A percentile compares a stretch with the other conserved stretches of the same genome.
Conservation (phyloP, 768 basidiomycete genomes). For the Russula griseocarnosa region DNA sequence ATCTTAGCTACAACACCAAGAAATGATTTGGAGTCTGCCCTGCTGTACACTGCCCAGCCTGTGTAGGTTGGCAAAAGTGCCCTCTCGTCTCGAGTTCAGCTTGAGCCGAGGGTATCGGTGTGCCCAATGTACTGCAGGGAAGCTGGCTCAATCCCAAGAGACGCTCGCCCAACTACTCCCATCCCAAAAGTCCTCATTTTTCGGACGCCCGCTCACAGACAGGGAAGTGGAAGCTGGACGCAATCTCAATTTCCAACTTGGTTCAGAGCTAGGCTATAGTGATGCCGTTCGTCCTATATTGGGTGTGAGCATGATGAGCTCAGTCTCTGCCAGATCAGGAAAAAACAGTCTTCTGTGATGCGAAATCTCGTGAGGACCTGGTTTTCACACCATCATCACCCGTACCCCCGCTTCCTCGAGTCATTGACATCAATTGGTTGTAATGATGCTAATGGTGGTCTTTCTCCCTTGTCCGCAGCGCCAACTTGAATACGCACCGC, state of each 20-base stretch:
- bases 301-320: slow-evolving; percentile 51
- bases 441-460: background rate
- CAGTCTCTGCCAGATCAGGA: slow-evolving; percentile 39
- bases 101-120: slow-evolving; percentile 19
- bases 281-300: slow-evolving; percentile 53
- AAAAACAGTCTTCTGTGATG: slow-evolving; percentile 61
- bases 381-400: slow-evolving; percentile 23
- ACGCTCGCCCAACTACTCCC: slow-evolving; percentile 6
- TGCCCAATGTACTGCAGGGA: slow-evolving; percentile 16
- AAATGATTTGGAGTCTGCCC: slow-evolving; percentile 37
- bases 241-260: slow-evolving; percentile 33
- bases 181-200: slow-evolving; percentile 19
- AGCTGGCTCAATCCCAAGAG: slow-evolving; percentile 28
- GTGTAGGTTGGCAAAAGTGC: slow-evolving; percentile 35
- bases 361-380: slow-evolving; percentile 34
- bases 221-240: slow-evolving; percentile 32
- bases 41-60: slow-evolving; percentile 49
- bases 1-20: slow-evolving; percentile 31
- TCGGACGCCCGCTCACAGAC: slow-evolving; percentile 18
- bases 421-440: slow-evolving; percentile 12
- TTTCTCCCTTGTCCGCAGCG: slow-evolving; percentile 23
- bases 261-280: slow-evolving; percentile 23
- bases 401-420: slow-evolving; percentile 36
- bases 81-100: slow-evolving; percentile 33
- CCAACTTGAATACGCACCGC: slow-evolving; percentile 12